Evolutionary conservation across 192 early-diverging fungal species (phyloP).

Genomic region (Backusella macrospora): DNA sequence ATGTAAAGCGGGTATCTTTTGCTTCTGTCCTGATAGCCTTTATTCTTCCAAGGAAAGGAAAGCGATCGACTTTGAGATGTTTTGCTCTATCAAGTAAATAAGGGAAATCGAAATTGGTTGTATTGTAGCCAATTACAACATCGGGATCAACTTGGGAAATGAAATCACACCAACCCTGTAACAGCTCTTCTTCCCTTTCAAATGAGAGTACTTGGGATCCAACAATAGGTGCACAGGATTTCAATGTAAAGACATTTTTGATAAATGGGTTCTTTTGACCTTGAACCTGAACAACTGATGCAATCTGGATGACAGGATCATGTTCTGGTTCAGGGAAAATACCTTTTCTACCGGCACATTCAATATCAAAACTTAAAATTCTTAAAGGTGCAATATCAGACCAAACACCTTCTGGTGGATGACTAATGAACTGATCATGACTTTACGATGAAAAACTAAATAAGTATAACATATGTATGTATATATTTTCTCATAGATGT

Average conservation of each 20-base stretch:
- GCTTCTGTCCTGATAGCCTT: conserved; percentile 59
- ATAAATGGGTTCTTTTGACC: conserved; percentile 89
- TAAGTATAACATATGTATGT: neutral
- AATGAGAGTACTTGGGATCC: conserved; percentile 86
- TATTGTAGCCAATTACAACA: conserved; percentile 96
- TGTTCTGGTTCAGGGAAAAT: conserved; percentile 90
- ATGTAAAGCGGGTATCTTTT: conserved; percentile 84
- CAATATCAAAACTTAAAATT: conserved; percentile 97
- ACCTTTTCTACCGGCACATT: conserved; percentile 95
- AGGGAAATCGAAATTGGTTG: conserved; percentile 95
- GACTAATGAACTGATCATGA: conserved; percentile 77
- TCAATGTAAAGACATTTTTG: conserved; percentile 92
- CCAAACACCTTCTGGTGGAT: conserved; percentile 90
- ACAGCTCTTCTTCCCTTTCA: conserved; percentile 76
- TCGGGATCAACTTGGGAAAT: conserved; percentile 87
- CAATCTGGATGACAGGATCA: conserved; percentile 98
- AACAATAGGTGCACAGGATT: conserved; percentile 89
- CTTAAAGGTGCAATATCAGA: conserved; percentile 91
- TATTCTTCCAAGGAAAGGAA: conserved; percentile 86
- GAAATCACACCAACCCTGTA: conserved; percentile 87
- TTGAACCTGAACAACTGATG: conserved; percentile 91
- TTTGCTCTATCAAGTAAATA: conserved; percentile 91
- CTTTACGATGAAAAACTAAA: conserved; percentile 41
- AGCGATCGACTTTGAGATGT: conserved; percentile 70
- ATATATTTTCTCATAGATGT: no score